Percentiles rank a stretch among this genome's conserved stretches.
These are phyloP conservation scores for Ogataea philodendri DNA, from an alignment of 805 yeast species.

Conservation along the genomic window DNA sequence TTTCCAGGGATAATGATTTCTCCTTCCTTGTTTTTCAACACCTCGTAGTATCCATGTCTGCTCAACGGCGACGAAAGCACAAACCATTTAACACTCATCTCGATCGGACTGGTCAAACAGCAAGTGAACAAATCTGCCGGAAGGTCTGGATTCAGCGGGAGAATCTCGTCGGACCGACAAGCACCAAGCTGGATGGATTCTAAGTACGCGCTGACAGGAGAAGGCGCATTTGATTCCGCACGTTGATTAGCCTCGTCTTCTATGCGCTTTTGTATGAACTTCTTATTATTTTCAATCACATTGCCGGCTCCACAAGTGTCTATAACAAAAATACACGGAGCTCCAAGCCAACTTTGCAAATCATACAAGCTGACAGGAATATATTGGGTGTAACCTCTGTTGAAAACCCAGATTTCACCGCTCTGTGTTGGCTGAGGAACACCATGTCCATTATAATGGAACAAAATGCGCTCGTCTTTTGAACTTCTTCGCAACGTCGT, in stretches of 20 bases:
- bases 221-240: conserved; percentile 49
- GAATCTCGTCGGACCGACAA: conserved; percentile 76
- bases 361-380: conserved; percentile 96
- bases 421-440: conserved; percentile 95
- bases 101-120: conserved; percentile 93
- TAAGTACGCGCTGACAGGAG: conserved; percentile 65
- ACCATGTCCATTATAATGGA: conserved; percentile 98
- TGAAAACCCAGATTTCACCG: conserved; percentile 98
- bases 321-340: conserved; percentile 92
- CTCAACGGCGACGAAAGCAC: conserved; percentile 75
- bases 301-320: conserved; percentile 96
- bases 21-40: conserved; percentile 48
- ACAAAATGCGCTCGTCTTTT: conserved; percentile 86
- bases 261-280: conserved; percentile 84
- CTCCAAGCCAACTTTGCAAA: conserved; percentile 95
- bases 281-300: conserved; percentile 83
- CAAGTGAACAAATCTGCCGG: conserved; percentile 97
- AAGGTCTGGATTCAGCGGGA: conserved; percentile 90
- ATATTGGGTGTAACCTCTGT: conserved; percentile 94
- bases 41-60: conserved; percentile 46
- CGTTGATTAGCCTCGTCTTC: conserved; percentile 75
- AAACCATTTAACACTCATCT: conserved; percentile 89
- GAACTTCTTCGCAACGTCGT: conserved; percentile 85
- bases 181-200: conserved; percentile 95
- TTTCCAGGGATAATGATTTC: conserved; percentile 82